A percentile compares a stretch with the other conserved stretches of the same genome.
These are phyloP conservation scores for Rhodofomes roseus DNA, from an alignment of 1,284 basidiomycete species.

Conservation along the genomic window DNA sequence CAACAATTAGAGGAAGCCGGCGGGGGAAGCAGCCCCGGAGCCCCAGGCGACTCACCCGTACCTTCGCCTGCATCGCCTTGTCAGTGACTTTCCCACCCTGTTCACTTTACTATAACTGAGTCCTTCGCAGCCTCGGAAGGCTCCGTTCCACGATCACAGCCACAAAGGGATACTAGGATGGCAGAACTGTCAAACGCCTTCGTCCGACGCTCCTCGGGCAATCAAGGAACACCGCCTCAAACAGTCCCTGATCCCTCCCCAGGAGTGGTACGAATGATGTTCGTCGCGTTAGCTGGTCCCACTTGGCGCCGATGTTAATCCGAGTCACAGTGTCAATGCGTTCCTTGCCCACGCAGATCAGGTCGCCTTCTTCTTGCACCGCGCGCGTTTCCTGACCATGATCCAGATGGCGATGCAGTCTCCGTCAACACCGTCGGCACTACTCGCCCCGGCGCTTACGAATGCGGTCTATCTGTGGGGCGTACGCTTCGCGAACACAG, in stretches of 20 bases:
- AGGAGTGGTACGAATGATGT: slow-evolving; percentile 19
- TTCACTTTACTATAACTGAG: background rate
- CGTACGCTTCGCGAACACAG: slow-evolving; percentile 18
- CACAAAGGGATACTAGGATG: background rate
- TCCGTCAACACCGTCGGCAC: slow-evolving; percentile 9
- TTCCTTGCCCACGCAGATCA: slow-evolving; percentile 32
- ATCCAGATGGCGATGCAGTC: slow-evolving; percentile 11
- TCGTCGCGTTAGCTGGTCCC: background rate
- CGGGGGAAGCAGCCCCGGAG: slow-evolving; percentile 7
- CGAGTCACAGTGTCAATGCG: slow-evolving; percentile 27
- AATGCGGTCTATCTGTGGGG: slow-evolving; percentile 29
- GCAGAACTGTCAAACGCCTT: background rate
- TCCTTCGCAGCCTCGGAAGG: background rate
- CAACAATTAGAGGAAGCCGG: slow-evolving; percentile 24
- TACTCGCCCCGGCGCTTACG: slow-evolving; percentile 24
- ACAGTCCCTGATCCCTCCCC: slow-evolving; percentile 15
- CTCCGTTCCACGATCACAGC: background rate
- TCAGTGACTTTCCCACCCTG: background rate
- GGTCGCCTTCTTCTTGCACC: slow-evolving; percentile 35
- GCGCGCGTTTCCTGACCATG: slow-evolving; percentile 15
- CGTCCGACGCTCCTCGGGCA: background rate
- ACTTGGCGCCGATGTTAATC: background rate
- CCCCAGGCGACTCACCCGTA: slow-evolving; percentile 2
- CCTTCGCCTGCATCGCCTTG: slow-evolving; percentile 8
- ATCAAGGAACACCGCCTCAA: background rate